Conservation (phyloP, 805 yeast species). For the Nakazawaea siamensis region DNA sequence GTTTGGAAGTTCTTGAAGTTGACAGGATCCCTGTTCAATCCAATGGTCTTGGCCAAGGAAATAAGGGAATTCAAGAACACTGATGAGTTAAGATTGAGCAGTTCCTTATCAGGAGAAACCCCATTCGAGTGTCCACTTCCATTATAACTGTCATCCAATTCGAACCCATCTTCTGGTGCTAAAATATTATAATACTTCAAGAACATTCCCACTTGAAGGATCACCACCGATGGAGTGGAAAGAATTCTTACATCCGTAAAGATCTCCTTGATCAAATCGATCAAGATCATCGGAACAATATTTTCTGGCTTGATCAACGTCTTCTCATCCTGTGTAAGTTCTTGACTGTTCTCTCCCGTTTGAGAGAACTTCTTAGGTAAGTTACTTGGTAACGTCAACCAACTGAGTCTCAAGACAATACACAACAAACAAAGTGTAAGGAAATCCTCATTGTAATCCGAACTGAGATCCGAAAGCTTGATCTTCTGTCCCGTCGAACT, state of each 20-base stretch:
- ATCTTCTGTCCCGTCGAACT: constrained; percentile 22
- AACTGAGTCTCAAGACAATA: constrained; percentile 43
- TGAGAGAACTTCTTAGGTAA: constrained; percentile 20
- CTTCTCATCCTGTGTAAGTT: constrained; percentile 21
- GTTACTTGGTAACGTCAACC: constrained; percentile 44
- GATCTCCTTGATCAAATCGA: constrained; percentile 37
- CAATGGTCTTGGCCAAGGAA: constrained; percentile 37
- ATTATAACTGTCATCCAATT: constrained; percentile 30
- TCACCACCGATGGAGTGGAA: constrained; percentile 35
- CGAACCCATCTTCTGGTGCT: constrained; percentile 50
- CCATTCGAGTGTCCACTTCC: constrained; percentile 17
- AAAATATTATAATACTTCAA: constrained; percentile 46
- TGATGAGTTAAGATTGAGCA: constrained; percentile 26
- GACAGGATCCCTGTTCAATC: constrained; percentile 41
- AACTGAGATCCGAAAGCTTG: constrained; percentile 18
- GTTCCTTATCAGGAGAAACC: constrained; percentile 24
- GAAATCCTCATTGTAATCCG: constrained; percentile 32
- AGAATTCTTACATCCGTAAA: constrained; percentile 33
- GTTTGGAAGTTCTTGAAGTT: constrained; percentile 26
- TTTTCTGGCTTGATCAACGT: constrained; percentile 31
- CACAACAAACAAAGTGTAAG: constrained; percentile 43
- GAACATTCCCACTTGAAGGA: constrained; percentile 53
- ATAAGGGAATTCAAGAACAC: constrained; percentile 27
- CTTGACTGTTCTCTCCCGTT: constrained; percentile 14
- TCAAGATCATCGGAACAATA: constrained; percentile 29